Evolutionary conservation across 78 protist species (phyloP).

Genomic region (Pigoraptor vietnamica): DNA sequence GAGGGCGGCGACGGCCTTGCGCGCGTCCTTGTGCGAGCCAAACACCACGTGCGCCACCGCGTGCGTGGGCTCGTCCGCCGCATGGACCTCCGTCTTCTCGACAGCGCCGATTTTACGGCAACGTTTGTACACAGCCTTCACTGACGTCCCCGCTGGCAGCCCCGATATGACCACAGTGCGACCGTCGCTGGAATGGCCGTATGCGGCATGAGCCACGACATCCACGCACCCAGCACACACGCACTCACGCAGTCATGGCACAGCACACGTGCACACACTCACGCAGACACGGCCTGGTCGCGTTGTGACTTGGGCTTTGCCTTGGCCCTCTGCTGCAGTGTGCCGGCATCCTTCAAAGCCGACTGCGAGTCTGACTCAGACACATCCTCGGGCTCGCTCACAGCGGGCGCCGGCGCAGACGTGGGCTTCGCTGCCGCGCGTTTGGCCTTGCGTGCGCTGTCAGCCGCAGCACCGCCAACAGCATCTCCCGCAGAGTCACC

Average conservation of each 20-base stretch:
- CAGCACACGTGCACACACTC: neutral
- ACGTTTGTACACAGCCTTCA: neutral
- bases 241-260: no score
- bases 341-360: no score
- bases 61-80: neutral
- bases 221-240: no score
- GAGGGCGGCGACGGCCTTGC: neutral
- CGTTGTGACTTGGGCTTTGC: neutral
- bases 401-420: neutral
- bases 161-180: neutral
- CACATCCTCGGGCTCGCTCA: neutral
- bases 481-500: neutral
- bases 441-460: no score
- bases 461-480: no score
- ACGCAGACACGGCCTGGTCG: neutral
- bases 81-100: neutral
- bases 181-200: neutral
- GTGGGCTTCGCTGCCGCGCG: neutral
- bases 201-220: no score
- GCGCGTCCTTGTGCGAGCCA: neutral
- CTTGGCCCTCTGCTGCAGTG: neutral
- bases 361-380: no score
- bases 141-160: neutral
- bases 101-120: neutral
- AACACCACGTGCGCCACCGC: neutral